These are phyloP conservation scores for Dactylellina cionopaga DNA, from an alignment of 2,329 filamentous ascomycete genomes.

Conservation along the genomic window DNA sequence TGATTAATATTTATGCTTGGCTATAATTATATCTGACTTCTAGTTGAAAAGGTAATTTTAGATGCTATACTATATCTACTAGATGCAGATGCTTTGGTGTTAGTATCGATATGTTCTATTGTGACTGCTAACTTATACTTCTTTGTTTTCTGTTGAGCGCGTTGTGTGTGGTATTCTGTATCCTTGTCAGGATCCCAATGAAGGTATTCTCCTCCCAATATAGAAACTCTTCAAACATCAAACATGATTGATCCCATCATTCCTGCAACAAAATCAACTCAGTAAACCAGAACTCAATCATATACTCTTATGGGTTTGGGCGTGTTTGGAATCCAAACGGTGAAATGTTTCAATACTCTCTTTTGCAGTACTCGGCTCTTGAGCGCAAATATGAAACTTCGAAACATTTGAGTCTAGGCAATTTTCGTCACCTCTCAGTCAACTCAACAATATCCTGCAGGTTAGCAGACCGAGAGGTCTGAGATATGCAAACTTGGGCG, in stretches of 20 bases:
- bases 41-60: no score
- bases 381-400: constrained; percentile 46
- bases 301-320: constrained; percentile 22
- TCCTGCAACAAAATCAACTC: constrained; percentile 36
- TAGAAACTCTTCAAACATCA: constrained; percentile 30
- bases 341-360: neutral
- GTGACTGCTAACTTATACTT: no score
- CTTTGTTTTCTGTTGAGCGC: no score
- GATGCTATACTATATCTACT: no score
- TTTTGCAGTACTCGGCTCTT: constrained; percentile 11
- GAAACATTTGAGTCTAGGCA: constrained; percentile 50
- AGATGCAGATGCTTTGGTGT: no score
- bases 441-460: constrained; percentile 6
- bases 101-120: no score
- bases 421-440: constrained; percentile 15
- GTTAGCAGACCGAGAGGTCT: constrained; percentile 15
- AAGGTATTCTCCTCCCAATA: constrained; percentile 13
- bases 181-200: constrained; percentile 16
- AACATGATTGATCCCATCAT: constrained; percentile 2
- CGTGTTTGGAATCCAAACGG: neutral
- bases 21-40: no score
- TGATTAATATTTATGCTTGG: no score
- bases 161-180: constrained; percentile 38
- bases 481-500: constrained; percentile 47
- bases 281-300: neutral